These are phyloP conservation scores for Haplosporangium gracile DNA, from an alignment of 192 early-diverging fungal species.

Conservation along the genomic window DNA sequence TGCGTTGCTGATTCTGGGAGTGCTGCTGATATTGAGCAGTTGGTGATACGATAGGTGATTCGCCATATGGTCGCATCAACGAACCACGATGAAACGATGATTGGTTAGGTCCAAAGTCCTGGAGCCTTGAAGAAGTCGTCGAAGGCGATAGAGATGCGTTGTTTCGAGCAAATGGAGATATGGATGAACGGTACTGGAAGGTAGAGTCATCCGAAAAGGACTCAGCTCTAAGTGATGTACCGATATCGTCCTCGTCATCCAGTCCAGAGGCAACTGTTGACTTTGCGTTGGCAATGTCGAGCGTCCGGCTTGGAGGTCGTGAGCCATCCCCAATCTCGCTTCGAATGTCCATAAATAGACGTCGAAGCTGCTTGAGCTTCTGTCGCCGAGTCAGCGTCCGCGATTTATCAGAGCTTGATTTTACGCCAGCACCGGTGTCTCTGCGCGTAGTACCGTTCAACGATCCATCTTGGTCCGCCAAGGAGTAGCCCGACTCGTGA, in stretches of 20 bases:
- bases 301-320: not conserved
- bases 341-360: constrained; percentile 54
- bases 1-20: not conserved
- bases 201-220: constrained; percentile 48
- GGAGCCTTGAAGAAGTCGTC: not conserved
- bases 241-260: constrained; percentile 19
- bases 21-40: not conserved
- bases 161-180: not conserved
- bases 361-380: constrained; percentile 43
- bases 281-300: not conserved
- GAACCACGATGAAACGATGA: not conserved
- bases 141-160: not conserved
- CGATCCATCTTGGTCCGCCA: not conserved
- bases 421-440: not conserved
- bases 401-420: not conserved
- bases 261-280: not conserved
- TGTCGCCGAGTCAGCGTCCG: constrained; percentile 26
- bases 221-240: constrained; percentile 23
- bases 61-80: not conserved
- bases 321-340: constrained; percentile 39
- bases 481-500: not conserved
- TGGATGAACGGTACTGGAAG: constrained; percentile 34
- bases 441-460: not conserved
- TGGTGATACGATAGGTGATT: constrained; percentile 4
- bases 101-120: not conserved